Base-by-base conservation (phyloP, 2,329 filamentous ascomycete species). In the Akanthomyces uredinophilus region DNA sequence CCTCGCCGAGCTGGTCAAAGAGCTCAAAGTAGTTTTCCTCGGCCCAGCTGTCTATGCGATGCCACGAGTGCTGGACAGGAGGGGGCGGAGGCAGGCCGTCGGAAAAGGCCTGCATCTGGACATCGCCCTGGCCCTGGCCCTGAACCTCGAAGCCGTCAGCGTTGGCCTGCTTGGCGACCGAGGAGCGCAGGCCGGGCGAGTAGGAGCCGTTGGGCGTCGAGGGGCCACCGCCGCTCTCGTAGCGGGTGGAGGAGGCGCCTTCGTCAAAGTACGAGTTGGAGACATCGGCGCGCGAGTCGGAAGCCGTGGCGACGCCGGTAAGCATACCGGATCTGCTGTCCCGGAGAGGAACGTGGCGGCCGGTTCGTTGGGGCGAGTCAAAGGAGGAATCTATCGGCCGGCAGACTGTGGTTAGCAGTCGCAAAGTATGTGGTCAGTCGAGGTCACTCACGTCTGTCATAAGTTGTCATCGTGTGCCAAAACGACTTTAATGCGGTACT, bases 21-120 rank as follows among this genome's bases (percentile, higher is more conserved):
- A 99, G 85, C 76, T 99, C 95, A 64, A 91, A 90, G 75, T 97
- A 99, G 77, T 98, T 91, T 65, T 95, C 91, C 70, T 98, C 95
- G 61, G 91, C 84, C 95, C 95, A 99, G 46, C 84, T 82, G 73
- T 98, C 94, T 72, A 99, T 97, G 75, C 93, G 90, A 73, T 84
- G 87, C 95, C 95, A 99, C 16, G 94, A 96, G 77, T 97, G 93
- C 54, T 81, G 75, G 44, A 96, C 87, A 7, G 95, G 92, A 2
- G 95, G 95, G 8, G 95, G 87, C 3, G 95, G 95, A 2, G 95
- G 93, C 27, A 92, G 83, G 61, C 95, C 95, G 68, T 97, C 93
- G 70, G 89, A 87, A 78, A 99, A 99, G 65, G 90, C 90, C 77
- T 97, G 95, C 91, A 99, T 95, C 68, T 90, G 94, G 65, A 99